A percentile compares a stretch with the other conserved stretches of the same genome.
phyloP scores from a whole-genome alignment of 2,329 filamentous ascomycete species.

The Zalaria obscura region DNA sequence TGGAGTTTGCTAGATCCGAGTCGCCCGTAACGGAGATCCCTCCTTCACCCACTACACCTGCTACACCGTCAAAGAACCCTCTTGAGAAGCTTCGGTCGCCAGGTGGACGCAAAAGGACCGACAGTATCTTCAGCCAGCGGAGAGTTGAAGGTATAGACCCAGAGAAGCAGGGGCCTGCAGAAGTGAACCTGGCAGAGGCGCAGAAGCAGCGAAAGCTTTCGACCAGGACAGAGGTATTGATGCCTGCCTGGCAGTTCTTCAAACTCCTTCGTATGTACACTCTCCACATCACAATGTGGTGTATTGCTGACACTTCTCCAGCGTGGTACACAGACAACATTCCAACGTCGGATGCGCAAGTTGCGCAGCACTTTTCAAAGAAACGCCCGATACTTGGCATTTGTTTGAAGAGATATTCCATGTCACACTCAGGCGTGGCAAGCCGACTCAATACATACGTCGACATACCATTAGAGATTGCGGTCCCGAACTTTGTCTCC shows the following conservation, averaged over 20 bases:
- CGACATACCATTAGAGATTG: slow-evolving; percentile 78
- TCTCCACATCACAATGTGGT: slow-evolving; percentile 7
- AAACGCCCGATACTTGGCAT: slow-evolving; percentile 79
- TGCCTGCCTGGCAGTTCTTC: slow-evolving; percentile 97
- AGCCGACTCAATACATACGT: slow-evolving; percentile 67
- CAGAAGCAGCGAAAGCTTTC: slow-evolving; percentile 9
- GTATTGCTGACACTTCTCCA: slow-evolving; percentile 19
- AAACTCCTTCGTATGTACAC: slow-evolving; percentile 64
- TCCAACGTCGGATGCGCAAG: slow-evolving; percentile 56
- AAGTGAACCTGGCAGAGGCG: slow-evolving; percentile 19
- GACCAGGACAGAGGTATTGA: slow-evolving; percentile 65
- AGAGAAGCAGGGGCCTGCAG: slow-evolving; percentile 30
- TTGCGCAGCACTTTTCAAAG: slow-evolving; percentile 75
- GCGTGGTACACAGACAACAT: slow-evolving; percentile 72
- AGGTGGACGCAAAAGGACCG: slow-evolving; percentile 25
- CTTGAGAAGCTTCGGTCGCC: slow-evolving; percentile 19
- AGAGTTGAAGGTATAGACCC: slow-evolving; percentile 19
- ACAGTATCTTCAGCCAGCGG: slow-evolving; percentile 36
- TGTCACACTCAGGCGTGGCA: slow-evolving; percentile 54
- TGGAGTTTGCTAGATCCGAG: slow-evolving; percentile 20
- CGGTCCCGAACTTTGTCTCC: slow-evolving; percentile 77
- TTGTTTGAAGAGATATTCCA: slow-evolving; percentile 79
- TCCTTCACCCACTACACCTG: slow-evolving; percentile 12
- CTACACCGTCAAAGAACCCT: slow-evolving; percentile 13
- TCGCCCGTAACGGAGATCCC: slow-evolving; percentile 9